phyloP scores from a whole-genome alignment of 805 yeast species.

The Candida manassasensis region DNA sequence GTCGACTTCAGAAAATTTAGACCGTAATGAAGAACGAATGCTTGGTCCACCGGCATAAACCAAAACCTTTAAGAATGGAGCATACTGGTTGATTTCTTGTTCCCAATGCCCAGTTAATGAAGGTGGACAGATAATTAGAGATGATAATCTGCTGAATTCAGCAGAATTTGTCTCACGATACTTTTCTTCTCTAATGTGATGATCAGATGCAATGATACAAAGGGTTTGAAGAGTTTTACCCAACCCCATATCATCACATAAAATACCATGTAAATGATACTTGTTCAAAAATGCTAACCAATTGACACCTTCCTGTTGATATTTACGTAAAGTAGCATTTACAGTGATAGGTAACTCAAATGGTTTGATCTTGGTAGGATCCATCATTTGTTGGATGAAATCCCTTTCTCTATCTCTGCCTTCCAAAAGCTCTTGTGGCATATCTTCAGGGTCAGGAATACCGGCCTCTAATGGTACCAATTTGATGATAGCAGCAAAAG shows the following conservation, averaged over 20 bases:
- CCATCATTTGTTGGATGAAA: slow-evolving; percentile 96
- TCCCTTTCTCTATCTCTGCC: slow-evolving; percentile 94
- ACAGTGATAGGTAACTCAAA: slow-evolving; percentile 87
- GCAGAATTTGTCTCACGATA: slow-evolving; percentile 53
- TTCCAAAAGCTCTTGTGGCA: slow-evolving; percentile 75
- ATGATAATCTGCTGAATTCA: slow-evolving; percentile 73
- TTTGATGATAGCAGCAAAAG: slow-evolving; percentile 94
- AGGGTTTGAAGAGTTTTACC: slow-evolving; percentile 97
- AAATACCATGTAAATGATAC: slow-evolving; percentile 92
- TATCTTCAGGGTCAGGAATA: slow-evolving; percentile 88
- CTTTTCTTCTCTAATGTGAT: slow-evolving; percentile 74
- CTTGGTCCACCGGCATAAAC: slow-evolving; percentile 95
- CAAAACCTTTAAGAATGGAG: slow-evolving; percentile 76
- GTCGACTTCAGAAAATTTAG: slow-evolving; percentile 56
- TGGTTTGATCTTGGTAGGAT: slow-evolving; percentile 82
- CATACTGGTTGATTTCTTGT: slow-evolving; percentile 84
- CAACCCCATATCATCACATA: slow-evolving; percentile 99
- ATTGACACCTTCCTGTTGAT: slow-evolving; percentile 97
- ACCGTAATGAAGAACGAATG: slow-evolving; percentile 53
- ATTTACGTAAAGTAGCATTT: slow-evolving; percentile 86
- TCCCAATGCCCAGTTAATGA: slow-evolving; percentile 99
- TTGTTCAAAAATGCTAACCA: slow-evolving; percentile 95
- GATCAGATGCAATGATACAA: slow-evolving; percentile 95
- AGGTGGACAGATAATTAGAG: slow-evolving; percentile 92
- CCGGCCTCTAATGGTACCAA: slow-evolving; percentile 97